Evolutionary conservation across 225 moss, liverwort and hornwort genomes (phyloP).

Genomic region (Pseudoscleropodium purum): DNA sequence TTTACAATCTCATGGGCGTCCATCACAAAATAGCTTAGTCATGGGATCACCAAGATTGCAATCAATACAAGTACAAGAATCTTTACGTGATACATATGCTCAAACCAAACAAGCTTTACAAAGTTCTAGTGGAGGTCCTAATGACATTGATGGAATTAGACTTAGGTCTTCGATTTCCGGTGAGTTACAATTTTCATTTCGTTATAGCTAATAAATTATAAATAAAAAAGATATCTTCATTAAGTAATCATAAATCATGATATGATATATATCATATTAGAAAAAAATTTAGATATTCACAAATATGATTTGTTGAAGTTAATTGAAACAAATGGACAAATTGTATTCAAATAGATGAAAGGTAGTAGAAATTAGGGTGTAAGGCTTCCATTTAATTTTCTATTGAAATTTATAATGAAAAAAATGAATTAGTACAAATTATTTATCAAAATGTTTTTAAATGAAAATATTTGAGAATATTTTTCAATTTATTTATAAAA

Average conservation of each 20-base stretch:
- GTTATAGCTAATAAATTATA: neutral
- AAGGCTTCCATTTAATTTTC: neutral
- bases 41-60: slow-evolving; percentile 19
- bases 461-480: neutral
- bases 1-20: neutral
- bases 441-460: no score
- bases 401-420: neutral
- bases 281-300: neutral
- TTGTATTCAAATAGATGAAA: neutral
- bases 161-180: neutral
- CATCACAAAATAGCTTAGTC: neutral
- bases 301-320: neutral
- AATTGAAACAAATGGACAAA: neutral
- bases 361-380: neutral
- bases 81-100: slow-evolving; percentile 31
- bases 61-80: slow-evolving; percentile 50
- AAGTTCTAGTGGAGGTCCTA: neutral
- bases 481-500: no score
- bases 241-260: no score
- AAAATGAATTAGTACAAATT: neutral
- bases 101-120: slow-evolving; percentile 40
- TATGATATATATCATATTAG: no score
- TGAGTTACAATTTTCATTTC: neutral
- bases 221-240: neutral
- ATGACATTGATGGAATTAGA: slow-evolving; percentile 16